A percentile compares a stretch with the other conserved stretches of the same genome.
phyloP scores from a whole-genome alignment of 116 monocot species.

The Cymodocea nodosa region DNA sequence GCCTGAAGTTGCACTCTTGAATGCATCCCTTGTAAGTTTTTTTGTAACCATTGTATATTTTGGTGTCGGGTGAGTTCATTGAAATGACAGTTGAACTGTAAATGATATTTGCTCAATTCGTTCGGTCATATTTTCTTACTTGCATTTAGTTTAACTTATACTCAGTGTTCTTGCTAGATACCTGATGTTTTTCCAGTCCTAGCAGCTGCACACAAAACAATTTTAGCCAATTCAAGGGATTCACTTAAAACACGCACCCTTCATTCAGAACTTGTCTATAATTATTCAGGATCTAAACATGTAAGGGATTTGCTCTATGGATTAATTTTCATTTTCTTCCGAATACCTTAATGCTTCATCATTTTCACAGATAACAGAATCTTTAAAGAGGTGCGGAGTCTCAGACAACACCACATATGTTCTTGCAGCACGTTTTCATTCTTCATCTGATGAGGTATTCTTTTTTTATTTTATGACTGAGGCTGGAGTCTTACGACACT shows the following conservation, averaged over 20 bases:
- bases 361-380: conserved; percentile 59
- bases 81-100: too few relatives aligned
- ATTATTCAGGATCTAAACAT: conserved; percentile 91
- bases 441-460: conserved; percentile 49
- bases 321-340: neutral
- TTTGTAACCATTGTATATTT: neutral
- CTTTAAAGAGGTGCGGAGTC: conserved; percentile 88
- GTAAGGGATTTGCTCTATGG: conserved; percentile 14
- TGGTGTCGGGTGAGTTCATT: neutral
- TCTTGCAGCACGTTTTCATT: conserved; percentile 81
- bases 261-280: conserved; percentile 89
- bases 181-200: conserved; percentile 86
- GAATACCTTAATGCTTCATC: neutral
- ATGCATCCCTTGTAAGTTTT: conserved; percentile 66
- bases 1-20: conserved; percentile 73
- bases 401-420: conserved; percentile 68
- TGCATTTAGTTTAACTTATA: neutral
- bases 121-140: neutral
- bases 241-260: conserved; percentile 68
- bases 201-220: conserved; percentile 72
- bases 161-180: conserved; percentile 30
- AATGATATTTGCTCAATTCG: too few relatives aligned
- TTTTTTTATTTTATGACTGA: neutral
- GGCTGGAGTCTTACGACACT: too few relatives aligned
- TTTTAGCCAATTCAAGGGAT: conserved; percentile 58